Percentiles rank a stretch among this genome's conserved stretches.
Conservation (phyloP, 176 grass and related monocot genomes). For the Coix lacrymajobi region DNA sequence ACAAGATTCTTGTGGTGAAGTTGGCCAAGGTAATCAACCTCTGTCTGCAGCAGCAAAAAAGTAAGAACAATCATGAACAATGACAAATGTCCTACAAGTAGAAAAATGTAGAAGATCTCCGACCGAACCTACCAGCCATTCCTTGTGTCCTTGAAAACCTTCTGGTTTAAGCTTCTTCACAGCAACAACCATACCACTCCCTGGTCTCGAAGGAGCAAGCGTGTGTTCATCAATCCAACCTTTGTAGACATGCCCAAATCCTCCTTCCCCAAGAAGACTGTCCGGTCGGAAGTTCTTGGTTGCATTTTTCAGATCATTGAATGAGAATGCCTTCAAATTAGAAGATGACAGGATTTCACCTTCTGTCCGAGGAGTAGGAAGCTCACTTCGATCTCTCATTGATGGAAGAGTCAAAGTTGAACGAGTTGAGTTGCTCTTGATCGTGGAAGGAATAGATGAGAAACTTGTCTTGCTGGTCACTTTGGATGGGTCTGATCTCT, state of each 20-base stretch:
- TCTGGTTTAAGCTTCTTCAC: constrained; percentile 94
- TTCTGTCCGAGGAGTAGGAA: constrained; percentile 59
- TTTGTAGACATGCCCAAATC: constrained; percentile 89
- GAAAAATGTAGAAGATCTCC: constrained; percentile 17
- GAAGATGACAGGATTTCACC: constrained; percentile 75
- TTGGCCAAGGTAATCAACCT: constrained; percentile 90
- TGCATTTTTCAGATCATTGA: constrained; percentile 71
- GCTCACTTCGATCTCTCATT: constrained; percentile 44
- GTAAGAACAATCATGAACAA: constrained; percentile 8
- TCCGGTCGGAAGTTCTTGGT: constrained; percentile 82
- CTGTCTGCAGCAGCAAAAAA: constrained; percentile 51
- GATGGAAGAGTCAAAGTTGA: constrained; percentile 67
- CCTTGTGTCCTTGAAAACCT: constrained; percentile 94
- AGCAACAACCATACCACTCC: constrained; percentile 77
- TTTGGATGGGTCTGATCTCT: constrained; percentile 56
- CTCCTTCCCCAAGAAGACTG: constrained; percentile 89
- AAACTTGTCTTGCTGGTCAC: constrained; percentile 66
- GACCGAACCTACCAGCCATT: constrained; percentile 79
- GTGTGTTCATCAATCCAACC: constrained; percentile 91
- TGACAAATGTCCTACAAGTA: neutral
- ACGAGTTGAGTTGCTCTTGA: constrained; percentile 47
- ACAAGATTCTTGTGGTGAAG: constrained; percentile 89
- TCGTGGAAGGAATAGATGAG: constrained; percentile 45
- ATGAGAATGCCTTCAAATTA: constrained; percentile 76
- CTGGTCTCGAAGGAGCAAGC: constrained; percentile 57